phyloP scores from a whole-genome alignment of 305 asterid species.

The Fraxinus nigra region DNA sequence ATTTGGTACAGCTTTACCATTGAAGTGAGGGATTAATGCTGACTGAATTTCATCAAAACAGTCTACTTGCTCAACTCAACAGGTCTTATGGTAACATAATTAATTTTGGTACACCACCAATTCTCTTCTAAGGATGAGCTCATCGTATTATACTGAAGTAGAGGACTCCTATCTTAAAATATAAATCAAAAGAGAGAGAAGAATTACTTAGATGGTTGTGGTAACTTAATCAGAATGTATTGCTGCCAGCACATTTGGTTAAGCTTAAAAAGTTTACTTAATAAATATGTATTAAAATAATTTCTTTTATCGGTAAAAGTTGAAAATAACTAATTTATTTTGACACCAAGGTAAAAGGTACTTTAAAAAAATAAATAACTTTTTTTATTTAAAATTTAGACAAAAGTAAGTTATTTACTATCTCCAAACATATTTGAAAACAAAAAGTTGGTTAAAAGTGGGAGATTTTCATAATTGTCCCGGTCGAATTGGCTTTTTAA shows the following conservation, averaged over 20 bases:
- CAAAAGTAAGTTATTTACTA: neutral
- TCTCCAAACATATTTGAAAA: neutral
- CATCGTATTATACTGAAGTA: neutral
- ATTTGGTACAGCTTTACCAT: neutral
- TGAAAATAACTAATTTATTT: too few species aligned
- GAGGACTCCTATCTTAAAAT: neutral
- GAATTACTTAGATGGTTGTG: neutral
- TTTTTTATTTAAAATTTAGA: too few species aligned
- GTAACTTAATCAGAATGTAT: neutral
- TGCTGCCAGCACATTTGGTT: neutral
- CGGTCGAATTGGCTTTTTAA: too few species aligned
- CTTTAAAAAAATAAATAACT: too few species aligned
- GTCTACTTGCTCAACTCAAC: neutral
- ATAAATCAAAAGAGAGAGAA: neutral
- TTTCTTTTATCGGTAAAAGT: too few species aligned
- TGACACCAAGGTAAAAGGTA: neutral
- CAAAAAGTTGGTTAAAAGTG: neutral
- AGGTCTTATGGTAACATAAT: neutral
- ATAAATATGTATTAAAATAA: too few species aligned
- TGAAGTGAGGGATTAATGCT: neutral
- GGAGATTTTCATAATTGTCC: too few species aligned
- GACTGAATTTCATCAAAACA: neutral
- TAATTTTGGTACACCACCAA: neutral
- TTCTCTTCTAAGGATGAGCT: neutral
- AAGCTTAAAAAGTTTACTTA: neutral